A percentile compares a stretch with the other conserved stretches of the same genome.
Evolutionary conservation across 1,139 yeast genomes (phyloP).

Genomic region (Lodderomyces metapsilosis): DNA sequence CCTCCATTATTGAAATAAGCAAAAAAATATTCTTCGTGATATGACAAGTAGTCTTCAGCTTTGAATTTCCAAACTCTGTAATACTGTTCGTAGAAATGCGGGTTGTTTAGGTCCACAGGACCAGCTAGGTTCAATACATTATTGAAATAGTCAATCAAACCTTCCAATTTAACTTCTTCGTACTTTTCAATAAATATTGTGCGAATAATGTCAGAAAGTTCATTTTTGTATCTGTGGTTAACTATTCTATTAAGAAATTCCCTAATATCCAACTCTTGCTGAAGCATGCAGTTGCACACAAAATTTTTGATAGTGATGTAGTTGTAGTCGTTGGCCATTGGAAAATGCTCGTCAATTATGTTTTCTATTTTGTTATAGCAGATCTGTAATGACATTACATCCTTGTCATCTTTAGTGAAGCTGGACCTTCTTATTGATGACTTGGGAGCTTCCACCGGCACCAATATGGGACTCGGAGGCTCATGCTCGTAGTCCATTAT

Average conservation of each 20-base stretch:
- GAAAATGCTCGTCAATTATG: conserved; percentile 14
- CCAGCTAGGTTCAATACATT: conserved; percentile 8
- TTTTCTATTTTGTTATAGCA: conserved; percentile 12
- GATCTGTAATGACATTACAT: conserved; percentile 6
- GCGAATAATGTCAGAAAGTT: conserved; percentile 16
- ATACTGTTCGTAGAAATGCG: conserved; percentile 13
- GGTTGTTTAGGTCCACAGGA: conserved; percentile 6
- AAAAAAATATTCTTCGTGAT: conserved; percentile 17
- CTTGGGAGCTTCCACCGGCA: conserved; percentile 12
- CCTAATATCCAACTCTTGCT: conserved; percentile 13
- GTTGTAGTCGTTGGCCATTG: conserved; percentile 10
- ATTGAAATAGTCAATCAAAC: conserved; percentile 14
- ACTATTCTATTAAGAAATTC: conserved; percentile 13
- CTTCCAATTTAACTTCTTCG: conserved; percentile 19
- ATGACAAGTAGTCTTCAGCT: conserved; percentile 12
- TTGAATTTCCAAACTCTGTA: conserved; percentile 16
- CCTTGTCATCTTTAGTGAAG: conserved; percentile 1
- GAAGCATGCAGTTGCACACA: conserved; percentile 16
- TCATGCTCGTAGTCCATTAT: conserved; percentile 8
- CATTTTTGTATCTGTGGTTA: conserved; percentile 11
- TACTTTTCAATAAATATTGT: conserved; percentile 20
- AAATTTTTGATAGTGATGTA: conserved; percentile 12
- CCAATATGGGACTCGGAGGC: conserved; percentile 15
- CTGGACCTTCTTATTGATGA: conserved; percentile 12
- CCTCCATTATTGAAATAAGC: conserved; percentile 13